Conservation (phyloP, 1,284 basidiomycete genomes). For the Ceratobasidium sp. region DNA sequence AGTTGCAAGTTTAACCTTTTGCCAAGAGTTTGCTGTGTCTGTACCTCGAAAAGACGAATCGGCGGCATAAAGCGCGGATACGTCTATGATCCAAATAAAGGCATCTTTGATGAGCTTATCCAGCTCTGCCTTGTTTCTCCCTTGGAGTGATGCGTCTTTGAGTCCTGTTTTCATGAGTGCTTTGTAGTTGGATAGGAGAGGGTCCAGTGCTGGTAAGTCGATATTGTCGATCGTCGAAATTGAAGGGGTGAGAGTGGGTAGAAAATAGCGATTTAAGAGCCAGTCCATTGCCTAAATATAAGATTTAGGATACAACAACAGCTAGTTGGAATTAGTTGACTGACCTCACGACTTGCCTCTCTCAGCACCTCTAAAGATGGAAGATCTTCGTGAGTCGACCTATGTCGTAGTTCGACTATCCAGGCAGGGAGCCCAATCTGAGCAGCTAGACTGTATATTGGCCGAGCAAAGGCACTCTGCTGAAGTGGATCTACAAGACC, state of each 20-base stretch:
- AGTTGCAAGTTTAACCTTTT: constrained; percentile 61
- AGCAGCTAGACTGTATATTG: constrained; percentile 87
- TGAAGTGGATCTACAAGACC: constrained; percentile 96
- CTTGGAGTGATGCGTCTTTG: constrained; percentile 66
- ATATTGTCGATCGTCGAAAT: constrained; percentile 48
- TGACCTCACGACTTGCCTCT: constrained; percentile 75
- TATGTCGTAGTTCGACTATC: constrained; percentile 94
- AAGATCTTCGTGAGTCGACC: constrained; percentile 94
- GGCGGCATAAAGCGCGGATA: constrained; percentile 60
- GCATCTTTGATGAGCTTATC: constrained; percentile 60
- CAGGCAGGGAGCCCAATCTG: constrained; percentile 86
- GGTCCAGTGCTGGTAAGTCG: constrained; percentile 59
- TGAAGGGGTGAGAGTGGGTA: constrained; percentile 70
- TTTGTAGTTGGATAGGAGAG: constrained; percentile 75
- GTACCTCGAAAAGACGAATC: constrained; percentile 46
- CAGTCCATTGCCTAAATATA: constrained; percentile 74
- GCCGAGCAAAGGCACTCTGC: constrained; percentile 83
- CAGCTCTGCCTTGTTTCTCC: constrained; percentile 60
- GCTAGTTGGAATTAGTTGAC: no score
- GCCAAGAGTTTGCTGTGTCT: constrained; percentile 47
- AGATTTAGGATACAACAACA: not conserved
- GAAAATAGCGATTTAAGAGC: constrained; percentile 82
- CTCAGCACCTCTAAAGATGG: constrained; percentile 84
- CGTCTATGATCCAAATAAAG: constrained; percentile 77
- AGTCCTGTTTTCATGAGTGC: constrained; percentile 63